Evolutionary conservation across 768 basidiomycete genomes (phyloP).

Genomic region (Gymnopilus dilepis): DNA sequence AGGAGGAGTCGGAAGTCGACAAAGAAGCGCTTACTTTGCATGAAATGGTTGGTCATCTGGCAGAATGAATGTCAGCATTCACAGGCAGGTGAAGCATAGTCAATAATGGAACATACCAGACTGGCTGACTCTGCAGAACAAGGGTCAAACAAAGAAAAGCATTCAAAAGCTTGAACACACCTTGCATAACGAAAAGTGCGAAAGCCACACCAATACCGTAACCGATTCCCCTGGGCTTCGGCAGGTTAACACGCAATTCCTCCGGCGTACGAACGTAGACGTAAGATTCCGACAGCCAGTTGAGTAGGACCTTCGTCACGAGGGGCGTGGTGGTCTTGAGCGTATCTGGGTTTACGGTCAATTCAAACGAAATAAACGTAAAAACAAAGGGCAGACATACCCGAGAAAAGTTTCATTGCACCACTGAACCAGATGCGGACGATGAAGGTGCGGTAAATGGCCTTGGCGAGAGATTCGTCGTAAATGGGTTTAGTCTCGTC

Average conservation of each 20-base stretch:
- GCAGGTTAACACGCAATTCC: conserved; percentile 34
- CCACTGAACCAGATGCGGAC: conserved; percentile 55
- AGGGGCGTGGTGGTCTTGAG: conserved; percentile 61
- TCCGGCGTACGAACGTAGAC: conserved; percentile 41
- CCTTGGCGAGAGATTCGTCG: conserved; percentile 55
- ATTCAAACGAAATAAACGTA: not conserved
- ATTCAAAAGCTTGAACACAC: conserved; percentile 31
- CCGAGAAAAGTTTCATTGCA: conserved; percentile 47
- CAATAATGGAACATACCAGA: conserved; percentile 34
- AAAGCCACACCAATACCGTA: conserved; percentile 66
- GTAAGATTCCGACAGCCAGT: conserved; percentile 60
- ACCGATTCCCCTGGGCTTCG: conserved; percentile 53
- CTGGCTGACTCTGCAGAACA: conserved; percentile 43
- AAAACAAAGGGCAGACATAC: conserved; percentile 28
- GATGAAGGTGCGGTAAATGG: conserved; percentile 53
- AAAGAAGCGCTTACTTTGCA: conserved; percentile 37
- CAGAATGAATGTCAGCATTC: not conserved
- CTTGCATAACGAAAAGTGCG: conserved; percentile 66
- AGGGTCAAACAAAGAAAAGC: not conserved
- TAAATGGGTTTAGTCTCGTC: conserved; percentile 29
- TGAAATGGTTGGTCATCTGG: conserved; percentile 52
- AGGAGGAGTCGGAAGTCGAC: not conserved
- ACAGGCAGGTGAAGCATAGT: not conserved
- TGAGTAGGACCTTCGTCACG: conserved; percentile 60
- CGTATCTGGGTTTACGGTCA: conserved; percentile 35